Conservation (phyloP, 2,329 filamentous ascomycete species). For the Shiraia bambusicola region DNA sequence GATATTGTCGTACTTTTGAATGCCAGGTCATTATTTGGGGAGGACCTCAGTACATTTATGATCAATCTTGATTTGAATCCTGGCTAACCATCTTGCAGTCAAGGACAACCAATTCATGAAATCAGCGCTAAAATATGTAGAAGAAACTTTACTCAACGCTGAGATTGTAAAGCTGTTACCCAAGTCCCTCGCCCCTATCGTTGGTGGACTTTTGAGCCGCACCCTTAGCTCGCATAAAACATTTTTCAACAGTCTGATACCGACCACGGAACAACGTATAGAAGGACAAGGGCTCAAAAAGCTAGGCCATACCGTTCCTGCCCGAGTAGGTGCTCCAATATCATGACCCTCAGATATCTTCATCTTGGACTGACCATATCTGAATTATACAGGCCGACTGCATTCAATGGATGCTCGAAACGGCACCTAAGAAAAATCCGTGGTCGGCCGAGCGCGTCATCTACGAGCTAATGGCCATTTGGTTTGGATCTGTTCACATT, state of each 20-base stretch:
- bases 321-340: conserved; percentile 3
- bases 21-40: conserved; percentile 7
- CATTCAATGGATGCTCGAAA: conserved; percentile 38
- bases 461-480: conserved; percentile 34
- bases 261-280: conserved; percentile 5
- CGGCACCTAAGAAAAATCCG: conserved; percentile 11
- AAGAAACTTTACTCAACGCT: conserved; percentile 18
- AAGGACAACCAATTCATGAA: conserved; percentile 18
- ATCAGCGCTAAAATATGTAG: conserved; percentile 11
- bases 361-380: neutral
- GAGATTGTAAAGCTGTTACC: conserved; percentile 19
- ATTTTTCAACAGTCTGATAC: conserved; percentile 6
- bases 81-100: conserved; percentile 2
- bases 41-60: conserved; percentile 7
- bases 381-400: conserved; percentile 15
- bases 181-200: neutral
- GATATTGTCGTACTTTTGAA: neutral
- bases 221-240: conserved; percentile 2
- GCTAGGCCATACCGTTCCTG: conserved; percentile 3
- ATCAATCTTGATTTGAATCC: neutral
- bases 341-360: neutral
- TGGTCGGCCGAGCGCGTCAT: conserved; percentile 25
- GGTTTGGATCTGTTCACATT: conserved; percentile 35
- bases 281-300: neutral
- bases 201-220: neutral